Conservation (phyloP, 2,329 filamentous ascomycete species). For the Colletotrichum sp. region DNA sequence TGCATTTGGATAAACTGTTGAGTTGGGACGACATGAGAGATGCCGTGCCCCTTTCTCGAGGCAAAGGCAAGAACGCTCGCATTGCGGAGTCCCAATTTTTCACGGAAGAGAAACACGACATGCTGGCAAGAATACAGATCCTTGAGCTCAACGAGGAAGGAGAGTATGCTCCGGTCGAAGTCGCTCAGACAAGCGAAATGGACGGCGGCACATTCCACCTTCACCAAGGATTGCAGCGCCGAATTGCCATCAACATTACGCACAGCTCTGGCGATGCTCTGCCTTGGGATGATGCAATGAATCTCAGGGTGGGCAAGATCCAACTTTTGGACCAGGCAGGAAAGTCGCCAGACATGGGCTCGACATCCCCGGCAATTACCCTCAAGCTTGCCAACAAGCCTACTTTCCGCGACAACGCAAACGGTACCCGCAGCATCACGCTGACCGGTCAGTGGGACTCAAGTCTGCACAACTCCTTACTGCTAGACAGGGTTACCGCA, state of each 20-base stretch:
- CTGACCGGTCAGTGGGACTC: conserved; percentile 97
- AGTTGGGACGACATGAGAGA: conserved; percentile 99
- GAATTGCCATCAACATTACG: conserved; percentile 85
- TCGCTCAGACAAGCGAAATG: conserved; percentile 81
- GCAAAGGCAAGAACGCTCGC: conserved; percentile 60
- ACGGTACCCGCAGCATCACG: conserved; percentile 87
- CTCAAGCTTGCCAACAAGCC: conserved; percentile 81
- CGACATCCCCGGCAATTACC: conserved; percentile 73
- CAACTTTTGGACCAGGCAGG: conserved; percentile 84
- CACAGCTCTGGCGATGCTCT: conserved; percentile 89
- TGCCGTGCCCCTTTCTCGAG: conserved; percentile 63
- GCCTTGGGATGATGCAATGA: conserved; percentile 84
- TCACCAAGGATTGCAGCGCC: conserved; percentile 90
- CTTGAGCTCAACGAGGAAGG: conserved; percentile 91
- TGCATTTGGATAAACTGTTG: conserved; percentile 95
- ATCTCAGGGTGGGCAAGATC: conserved; percentile 79
- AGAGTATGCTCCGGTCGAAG: conserved; percentile 90
- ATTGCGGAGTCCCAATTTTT: conserved; percentile 93
- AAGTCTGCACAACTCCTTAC: conserved; percentile 86
- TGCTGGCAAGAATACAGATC: conserved; percentile 87
- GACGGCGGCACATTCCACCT: conserved; percentile 94
- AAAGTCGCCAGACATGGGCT: conserved; percentile 80
- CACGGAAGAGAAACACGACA: conserved; percentile 90
- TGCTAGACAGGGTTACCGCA: conserved; percentile 92
- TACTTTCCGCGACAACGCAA: conserved; percentile 81